phyloP scores from a whole-genome alignment of 805 yeast genomes.

The Cyberlindnera xishuangbannaensis region DNA sequence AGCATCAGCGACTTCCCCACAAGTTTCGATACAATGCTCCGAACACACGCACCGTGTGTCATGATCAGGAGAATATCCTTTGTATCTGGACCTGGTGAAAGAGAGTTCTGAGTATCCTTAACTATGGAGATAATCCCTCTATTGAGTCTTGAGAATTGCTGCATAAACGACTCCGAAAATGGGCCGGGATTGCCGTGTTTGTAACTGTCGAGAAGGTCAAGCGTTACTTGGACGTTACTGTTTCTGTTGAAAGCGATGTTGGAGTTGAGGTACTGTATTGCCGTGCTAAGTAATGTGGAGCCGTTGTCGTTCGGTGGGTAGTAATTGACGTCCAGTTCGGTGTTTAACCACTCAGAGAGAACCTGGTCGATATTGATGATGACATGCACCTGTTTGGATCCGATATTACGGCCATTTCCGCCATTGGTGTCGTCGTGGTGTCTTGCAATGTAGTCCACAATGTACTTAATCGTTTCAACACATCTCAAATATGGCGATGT shows the following conservation, averaged over 20 bases:
- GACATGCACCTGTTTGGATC: slow-evolving; percentile 9
- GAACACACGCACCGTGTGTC: slow-evolving; percentile 40
- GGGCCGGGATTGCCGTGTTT: slow-evolving; percentile 38
- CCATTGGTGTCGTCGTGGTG: slow-evolving; percentile 10
- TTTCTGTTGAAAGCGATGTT: slow-evolving; percentile 18
- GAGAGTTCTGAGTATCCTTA: slow-evolving; percentile 18
- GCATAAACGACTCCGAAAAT: slow-evolving; percentile 34
- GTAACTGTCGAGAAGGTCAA: slow-evolving; percentile 29
- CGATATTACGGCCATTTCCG: too few species aligned
- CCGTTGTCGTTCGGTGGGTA: slow-evolving; percentile 44
- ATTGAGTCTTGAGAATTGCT: slow-evolving; percentile 32
- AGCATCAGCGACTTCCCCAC: slow-evolving; percentile 32
- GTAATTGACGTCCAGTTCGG: slow-evolving; percentile 32
- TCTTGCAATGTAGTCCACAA: slow-evolving; percentile 19
- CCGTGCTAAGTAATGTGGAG: slow-evolving; percentile 32
- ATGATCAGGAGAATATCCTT: slow-evolving; percentile 30
- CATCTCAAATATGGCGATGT: slow-evolving; percentile 41
- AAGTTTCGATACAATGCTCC: slow-evolving; percentile 33
- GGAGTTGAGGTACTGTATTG: slow-evolving; percentile 32
- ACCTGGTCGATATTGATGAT: slow-evolving; percentile 36
- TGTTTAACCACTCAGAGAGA: slow-evolving; percentile 39
- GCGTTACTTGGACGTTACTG: slow-evolving; percentile 23
- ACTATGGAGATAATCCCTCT: slow-evolving; percentile 30
- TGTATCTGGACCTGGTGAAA: slow-evolving; percentile 23
- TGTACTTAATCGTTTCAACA: slow-evolving; percentile 32